phyloP scores from a whole-genome alignment of 768 basidiomycete genomes.

The Myochromella boudieri region DNA sequence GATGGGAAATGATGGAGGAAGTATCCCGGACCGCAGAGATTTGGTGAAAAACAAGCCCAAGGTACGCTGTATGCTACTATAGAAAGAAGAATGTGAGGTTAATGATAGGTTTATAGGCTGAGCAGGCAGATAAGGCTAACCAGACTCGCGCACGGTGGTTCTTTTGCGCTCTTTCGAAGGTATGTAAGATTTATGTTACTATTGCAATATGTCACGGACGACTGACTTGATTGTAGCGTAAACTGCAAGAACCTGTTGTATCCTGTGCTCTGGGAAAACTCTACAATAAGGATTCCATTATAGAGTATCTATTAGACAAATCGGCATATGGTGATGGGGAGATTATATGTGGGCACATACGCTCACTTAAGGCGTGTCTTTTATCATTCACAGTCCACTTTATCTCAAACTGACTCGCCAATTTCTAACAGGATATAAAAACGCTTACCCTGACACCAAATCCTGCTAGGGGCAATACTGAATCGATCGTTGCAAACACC shows the following conservation, averaged over 20 bases:
- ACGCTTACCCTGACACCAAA: conserved; percentile 81
- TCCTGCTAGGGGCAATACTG: conserved; percentile 42
- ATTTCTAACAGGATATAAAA: conserved; percentile 69
- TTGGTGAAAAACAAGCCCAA: conserved; percentile 74
- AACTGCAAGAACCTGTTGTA: conserved; percentile 87
- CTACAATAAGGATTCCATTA: conserved; percentile 93
- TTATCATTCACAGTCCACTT: background rate
- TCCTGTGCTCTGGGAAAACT: conserved; percentile 91
- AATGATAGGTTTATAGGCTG: conserved; percentile 43
- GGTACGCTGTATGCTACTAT: conserved; percentile 31
- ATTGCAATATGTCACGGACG: background rate
- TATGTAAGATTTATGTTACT: conserved; percentile 27
- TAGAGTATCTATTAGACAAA: conserved; percentile 87
- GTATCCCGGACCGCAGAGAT: conserved; percentile 82
- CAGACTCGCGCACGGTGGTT: conserved; percentile 87
- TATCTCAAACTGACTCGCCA: background rate
- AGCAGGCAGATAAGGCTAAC: conserved; percentile 89
- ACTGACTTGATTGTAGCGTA: conserved; percentile 47
- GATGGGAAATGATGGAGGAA: conserved; percentile 91
- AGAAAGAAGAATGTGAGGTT: background rate
- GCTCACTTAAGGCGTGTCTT: conserved; percentile 77
- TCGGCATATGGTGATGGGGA: conserved; percentile 87
- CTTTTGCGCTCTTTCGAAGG: conserved; percentile 95
- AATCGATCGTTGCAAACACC: conserved; percentile 36
- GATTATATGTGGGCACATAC: conserved; percentile 84